These are phyloP conservation scores for Cercophora sp. DNA, from an alignment of 495 filamentous ascomycete genomes.

Conservation along the genomic window DNA sequence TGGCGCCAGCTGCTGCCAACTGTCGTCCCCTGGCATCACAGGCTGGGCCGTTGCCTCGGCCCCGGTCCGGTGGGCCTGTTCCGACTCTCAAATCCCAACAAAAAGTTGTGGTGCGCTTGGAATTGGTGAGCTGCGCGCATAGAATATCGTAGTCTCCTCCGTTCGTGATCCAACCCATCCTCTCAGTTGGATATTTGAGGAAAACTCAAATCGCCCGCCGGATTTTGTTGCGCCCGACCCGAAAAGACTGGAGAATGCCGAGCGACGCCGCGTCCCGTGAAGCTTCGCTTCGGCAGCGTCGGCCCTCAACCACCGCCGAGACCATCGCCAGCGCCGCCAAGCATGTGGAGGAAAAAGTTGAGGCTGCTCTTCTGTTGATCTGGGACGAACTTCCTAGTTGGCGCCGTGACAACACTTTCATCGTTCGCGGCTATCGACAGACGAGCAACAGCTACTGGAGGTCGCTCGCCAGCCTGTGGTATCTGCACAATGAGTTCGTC, in stretches of 20 bases:
- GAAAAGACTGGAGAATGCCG: neutral
- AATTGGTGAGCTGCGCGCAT: neutral
- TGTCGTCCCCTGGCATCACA: neutral
- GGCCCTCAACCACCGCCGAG: conserved; percentile 26
- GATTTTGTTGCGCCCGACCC: no score
- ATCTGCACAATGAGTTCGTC: conserved; percentile 79
- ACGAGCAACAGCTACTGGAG: conserved; percentile 34
- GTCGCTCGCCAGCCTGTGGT: conserved; percentile 33
- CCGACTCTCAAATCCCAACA: neutral
- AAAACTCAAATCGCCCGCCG: no score
- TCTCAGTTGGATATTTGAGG: no score
- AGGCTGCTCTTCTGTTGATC: conserved; percentile 27
- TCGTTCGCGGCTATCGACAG: conserved; percentile 38
- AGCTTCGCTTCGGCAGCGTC: no score
- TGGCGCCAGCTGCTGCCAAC: neutral
- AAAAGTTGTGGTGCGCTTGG: neutral
- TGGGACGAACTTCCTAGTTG: conserved; percentile 45
- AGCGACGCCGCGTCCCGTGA: neutral
- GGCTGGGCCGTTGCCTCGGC: no score
- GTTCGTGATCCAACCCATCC: no score
- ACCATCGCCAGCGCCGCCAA: conserved; percentile 26
- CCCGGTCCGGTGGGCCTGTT: no score
- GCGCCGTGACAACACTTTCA: conserved; percentile 46
- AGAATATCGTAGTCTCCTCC: no score
- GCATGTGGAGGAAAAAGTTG: conserved; percentile 26